Conservation (phyloP, 257 asterid species). For the Solanum ossicruentum region DNA sequence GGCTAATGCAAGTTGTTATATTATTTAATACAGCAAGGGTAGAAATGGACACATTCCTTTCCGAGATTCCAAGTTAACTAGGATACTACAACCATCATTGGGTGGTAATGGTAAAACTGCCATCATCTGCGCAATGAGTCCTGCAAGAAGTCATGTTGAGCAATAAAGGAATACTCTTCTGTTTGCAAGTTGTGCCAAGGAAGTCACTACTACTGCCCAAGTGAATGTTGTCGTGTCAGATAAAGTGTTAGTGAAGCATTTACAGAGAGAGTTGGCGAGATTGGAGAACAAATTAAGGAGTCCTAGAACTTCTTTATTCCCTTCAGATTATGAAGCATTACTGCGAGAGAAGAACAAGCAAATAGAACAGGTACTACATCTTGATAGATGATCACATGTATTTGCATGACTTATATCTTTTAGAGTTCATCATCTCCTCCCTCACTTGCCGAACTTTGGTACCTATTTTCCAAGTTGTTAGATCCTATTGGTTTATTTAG, state of each 20-base stretch:
- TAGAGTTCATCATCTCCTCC: not conserved
- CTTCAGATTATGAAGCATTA: slow-evolving; percentile 32
- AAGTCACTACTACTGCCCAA: slow-evolving; percentile 73
- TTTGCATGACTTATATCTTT: not conserved
- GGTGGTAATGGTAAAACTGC: slow-evolving; percentile 90
- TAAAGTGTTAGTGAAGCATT: slow-evolving; percentile 72
- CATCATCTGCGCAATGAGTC: slow-evolving; percentile 92
- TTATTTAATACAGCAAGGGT: slow-evolving; percentile 52
- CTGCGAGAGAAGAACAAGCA: slow-evolving; percentile 66
- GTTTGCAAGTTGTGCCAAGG: slow-evolving; percentile 97
- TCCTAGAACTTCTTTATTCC: slow-evolving; percentile 24
- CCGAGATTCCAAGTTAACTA: slow-evolving; percentile 92
- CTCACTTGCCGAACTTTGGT: not conserved
- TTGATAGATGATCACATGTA: not conserved
- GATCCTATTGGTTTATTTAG: not conserved
- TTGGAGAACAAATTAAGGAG: slow-evolving; percentile 62
- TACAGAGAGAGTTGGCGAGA: slow-evolving; percentile 68
- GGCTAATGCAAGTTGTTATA: not conserved
- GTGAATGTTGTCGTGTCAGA: slow-evolving; percentile 88
- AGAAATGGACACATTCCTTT: slow-evolving; percentile 78
- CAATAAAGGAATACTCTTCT: slow-evolving; percentile 96
- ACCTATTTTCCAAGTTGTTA: not conserved
- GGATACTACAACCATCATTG: slow-evolving; percentile 78
- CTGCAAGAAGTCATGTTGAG: slow-evolving; percentile 80
- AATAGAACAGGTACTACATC: slow-evolving; percentile 53